Conservation (phyloP, 768 basidiomycete genomes). For the Suillus fuscotomentosus region DNA sequence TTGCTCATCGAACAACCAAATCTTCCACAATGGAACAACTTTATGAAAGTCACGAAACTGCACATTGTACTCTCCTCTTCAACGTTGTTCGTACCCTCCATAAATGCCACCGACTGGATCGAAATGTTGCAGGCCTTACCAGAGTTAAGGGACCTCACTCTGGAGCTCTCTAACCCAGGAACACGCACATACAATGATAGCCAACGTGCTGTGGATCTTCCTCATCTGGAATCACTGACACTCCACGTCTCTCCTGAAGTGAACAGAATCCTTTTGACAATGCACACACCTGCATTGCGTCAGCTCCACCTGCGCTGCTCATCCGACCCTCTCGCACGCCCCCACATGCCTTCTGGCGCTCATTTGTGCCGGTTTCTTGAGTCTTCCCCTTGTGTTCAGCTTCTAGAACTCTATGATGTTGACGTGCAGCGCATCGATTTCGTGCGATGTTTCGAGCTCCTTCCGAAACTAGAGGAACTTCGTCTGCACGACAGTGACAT, state of each 20-base stretch:
- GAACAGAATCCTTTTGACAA: constrained; percentile 27
- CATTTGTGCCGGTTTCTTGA: constrained; percentile 28
- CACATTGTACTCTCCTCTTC: constrained; percentile 30
- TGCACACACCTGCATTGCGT: constrained; percentile 34
- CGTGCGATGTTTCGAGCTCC: constrained; percentile 30
- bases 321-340: constrained; percentile 28
- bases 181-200: constrained; percentile 22
- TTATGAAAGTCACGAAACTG: constrained; percentile 34
- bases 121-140: constrained; percentile 38
- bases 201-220: constrained; percentile 16
- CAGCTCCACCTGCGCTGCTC: constrained; percentile 41
- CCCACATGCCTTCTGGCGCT: constrained; percentile 26
- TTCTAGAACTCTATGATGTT: constrained; percentile 50
- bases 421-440: constrained; percentile 41
- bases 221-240: constrained; percentile 28
- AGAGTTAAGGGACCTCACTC: constrained; percentile 38
- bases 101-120: constrained; percentile 24
- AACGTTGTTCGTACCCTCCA: constrained; percentile 16
- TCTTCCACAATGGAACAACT: constrained; percentile 34
- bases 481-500: constrained; percentile 61
- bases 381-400: constrained; percentile 33
- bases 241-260: constrained; percentile 31
- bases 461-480: constrained; percentile 45
- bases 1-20: constrained; percentile 35
- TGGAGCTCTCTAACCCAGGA: constrained; percentile 36